Evolutionary conservation across 2,329 filamentous ascomycete species (phyloP), one percentile per base, ranked within the genome.

Genomic region (Colletotrichum sublineola): DNA sequence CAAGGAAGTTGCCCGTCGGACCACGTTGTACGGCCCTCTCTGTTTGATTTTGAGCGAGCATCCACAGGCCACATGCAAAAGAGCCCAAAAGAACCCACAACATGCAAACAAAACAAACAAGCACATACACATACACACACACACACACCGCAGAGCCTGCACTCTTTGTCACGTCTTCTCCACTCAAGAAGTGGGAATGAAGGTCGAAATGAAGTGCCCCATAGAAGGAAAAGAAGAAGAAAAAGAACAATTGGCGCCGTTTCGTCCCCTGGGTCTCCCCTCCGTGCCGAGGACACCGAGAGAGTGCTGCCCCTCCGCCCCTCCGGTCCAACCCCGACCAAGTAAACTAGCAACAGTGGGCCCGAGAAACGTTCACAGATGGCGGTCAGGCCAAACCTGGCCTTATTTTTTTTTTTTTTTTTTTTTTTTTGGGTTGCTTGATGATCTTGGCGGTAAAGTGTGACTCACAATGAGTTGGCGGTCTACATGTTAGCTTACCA

Each of bases 381-480:
- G 67, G 68, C 68, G 68, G 68, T 70, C 68, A 68, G 44, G 40
- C 50, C 55, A 8, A 36, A 14, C 18, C 58, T n/a, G 18, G 53
- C 18, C 18, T 3, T n/a, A n/a, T n/a, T n/a, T n/a, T n/a, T n/a
- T n/a, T n/a, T n/a, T n/a, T n/a, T n/a, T n/a, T n/a, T n/a, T n/a
- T n/a, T n/a, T n/a, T 36, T 40, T 36, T 36, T 3, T 36, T 33
- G 14, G 24, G 24, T 62, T 61, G 18, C 29, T 60, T 31, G n/a
- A 18, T 15, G 58, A 46, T 36, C 44, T 46, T 48, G 9, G 46
- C 46, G 46, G 33, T 14, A n/a, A 24, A 6, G 29, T 57, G 68
- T 71, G 68, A 71, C 68, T 71, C 68, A 71, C 50, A 63, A 46
- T 71, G 68, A 53, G 64, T 38, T 71, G 68, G 68, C 68, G 46